Percentiles rank a stretch among this genome's conserved stretches.
Evolutionary conservation across 441 rosid genomes (phyloP).

Genomic region (Erysimum cheiri): DNA sequence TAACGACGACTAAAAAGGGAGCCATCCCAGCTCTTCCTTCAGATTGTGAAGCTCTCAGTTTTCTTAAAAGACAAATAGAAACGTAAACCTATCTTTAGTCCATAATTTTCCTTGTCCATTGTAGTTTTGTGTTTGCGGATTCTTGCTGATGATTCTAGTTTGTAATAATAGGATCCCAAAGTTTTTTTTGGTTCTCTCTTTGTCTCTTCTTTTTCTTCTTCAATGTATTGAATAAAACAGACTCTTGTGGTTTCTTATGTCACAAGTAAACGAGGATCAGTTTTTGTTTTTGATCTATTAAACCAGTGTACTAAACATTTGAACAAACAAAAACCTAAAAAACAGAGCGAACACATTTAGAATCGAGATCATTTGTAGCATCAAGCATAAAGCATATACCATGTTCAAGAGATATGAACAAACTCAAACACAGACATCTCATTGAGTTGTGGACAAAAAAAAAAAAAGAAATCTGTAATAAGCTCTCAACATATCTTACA

Average conservation of each 20-base stretch:
- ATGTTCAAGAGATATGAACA: slow-evolving; percentile 33
- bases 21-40: slow-evolving; percentile 95
- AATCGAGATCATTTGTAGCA: neutral
- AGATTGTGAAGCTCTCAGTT: slow-evolving; percentile 51
- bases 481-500: slow-evolving; percentile 30
- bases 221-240: neutral
- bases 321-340: neutral
- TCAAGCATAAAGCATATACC: slow-evolving; percentile 15
- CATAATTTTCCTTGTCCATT: neutral
- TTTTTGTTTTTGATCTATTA: neutral
- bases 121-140: slow-evolving; percentile 8
- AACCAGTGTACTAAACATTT: neutral
- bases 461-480: neutral
- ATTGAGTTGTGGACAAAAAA: slow-evolving; percentile 14
- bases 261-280: neutral
- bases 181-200: neutral
- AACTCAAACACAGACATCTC: slow-evolving; percentile 33
- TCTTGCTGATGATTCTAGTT: slow-evolving; percentile 16
- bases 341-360: neutral
- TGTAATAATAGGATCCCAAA: neutral
- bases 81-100: neutral
- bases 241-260: neutral
- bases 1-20: slow-evolving; percentile 91
- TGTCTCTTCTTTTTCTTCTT: neutral
- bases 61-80: slow-evolving; percentile 51